Evolutionary conservation across 2,329 filamentous ascomycete species (phyloP).

Genomic region (Tolypocladium capitatum): DNA sequence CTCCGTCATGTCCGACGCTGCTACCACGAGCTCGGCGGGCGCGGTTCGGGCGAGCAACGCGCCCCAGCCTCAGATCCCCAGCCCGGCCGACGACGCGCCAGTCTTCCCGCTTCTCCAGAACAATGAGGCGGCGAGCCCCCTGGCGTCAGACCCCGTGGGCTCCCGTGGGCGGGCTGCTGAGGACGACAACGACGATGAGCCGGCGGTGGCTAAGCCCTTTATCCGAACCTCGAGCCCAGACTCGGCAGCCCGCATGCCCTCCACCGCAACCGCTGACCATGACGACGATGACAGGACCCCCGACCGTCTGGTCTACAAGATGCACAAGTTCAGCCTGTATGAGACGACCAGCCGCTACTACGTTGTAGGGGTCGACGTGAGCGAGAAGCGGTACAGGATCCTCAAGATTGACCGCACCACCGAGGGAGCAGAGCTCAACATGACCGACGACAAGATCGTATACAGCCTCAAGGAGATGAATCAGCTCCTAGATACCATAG

Average conservation of each 20-base stretch:
- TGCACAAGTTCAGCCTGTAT: conserved; percentile 97
- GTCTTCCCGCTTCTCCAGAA: conserved; percentile 22
- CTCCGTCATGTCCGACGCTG: background rate
- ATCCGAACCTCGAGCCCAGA: conserved; percentile 41
- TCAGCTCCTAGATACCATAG: conserved; percentile 82
- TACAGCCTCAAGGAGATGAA: conserved; percentile 90
- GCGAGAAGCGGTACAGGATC: conserved; percentile 78
- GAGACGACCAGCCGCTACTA: conserved; percentile 91
- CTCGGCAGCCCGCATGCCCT: conserved; percentile 15
- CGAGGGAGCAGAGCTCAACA: conserved; percentile 59
- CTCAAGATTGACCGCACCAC: conserved; percentile 89
- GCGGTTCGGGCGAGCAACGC: background rate
- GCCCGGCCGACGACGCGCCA: background rate
- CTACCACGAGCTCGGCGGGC: background rate
- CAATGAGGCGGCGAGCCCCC: conserved; percentile 17
- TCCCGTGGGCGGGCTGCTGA: conserved; percentile 16
- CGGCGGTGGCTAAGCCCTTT: conserved; percentile 43
- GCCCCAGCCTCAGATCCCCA: background rate
- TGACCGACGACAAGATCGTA: conserved; percentile 89
- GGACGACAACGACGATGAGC: conserved; percentile 45
- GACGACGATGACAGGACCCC: conserved; percentile 17
- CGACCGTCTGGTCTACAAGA: conserved; percentile 41
- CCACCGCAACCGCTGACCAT: conserved; percentile 1
- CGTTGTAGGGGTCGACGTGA: conserved; percentile 82
- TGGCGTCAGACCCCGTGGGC: conserved; percentile 12